Conservation (phyloP, 768 basidiomycete genomes). For the Mycena chlorophos region DNA sequence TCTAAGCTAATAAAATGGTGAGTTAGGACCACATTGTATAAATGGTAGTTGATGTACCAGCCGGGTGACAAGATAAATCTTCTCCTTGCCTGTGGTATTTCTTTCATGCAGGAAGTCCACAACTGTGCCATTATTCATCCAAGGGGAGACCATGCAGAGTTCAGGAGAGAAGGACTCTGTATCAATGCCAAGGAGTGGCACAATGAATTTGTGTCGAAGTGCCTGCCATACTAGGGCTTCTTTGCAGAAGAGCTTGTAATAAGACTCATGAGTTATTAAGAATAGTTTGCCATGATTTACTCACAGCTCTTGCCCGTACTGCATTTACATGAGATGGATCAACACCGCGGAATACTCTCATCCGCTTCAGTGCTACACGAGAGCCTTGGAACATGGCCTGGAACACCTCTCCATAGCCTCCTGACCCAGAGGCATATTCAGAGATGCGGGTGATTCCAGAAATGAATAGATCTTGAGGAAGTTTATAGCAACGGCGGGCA, state of each 20-base stretch:
- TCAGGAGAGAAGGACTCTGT: conserved; percentile 19
- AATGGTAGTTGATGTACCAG: background rate
- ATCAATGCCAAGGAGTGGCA: conserved; percentile 25
- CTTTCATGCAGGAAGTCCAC: conserved; percentile 6
- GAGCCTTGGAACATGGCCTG: background rate
- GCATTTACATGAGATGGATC: background rate
- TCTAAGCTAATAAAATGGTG: background rate
- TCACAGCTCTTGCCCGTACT: background rate
- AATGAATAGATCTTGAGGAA: background rate
- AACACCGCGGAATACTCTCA: background rate
- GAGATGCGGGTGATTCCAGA: background rate
- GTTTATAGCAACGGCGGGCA: background rate
- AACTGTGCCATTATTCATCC: conserved; percentile 28
- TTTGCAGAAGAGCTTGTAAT: conserved; percentile 22
- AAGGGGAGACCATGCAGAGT: conserved; percentile 27
- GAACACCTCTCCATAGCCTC: background rate
- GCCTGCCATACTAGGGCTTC: conserved; percentile 27
- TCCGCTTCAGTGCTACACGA: background rate
- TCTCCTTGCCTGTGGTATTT: conserved; percentile 1
- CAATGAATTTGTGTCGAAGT: conserved; percentile 20
- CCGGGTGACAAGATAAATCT: background rate
- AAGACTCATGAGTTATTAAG: background rate
- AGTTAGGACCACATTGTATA: background rate
- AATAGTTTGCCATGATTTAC: background rate
- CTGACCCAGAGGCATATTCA: background rate